These are phyloP conservation scores for Penicillium sumatraense DNA, from an alignment of 2,329 filamentous ascomycete genomes.

Conservation along the genomic window DNA sequence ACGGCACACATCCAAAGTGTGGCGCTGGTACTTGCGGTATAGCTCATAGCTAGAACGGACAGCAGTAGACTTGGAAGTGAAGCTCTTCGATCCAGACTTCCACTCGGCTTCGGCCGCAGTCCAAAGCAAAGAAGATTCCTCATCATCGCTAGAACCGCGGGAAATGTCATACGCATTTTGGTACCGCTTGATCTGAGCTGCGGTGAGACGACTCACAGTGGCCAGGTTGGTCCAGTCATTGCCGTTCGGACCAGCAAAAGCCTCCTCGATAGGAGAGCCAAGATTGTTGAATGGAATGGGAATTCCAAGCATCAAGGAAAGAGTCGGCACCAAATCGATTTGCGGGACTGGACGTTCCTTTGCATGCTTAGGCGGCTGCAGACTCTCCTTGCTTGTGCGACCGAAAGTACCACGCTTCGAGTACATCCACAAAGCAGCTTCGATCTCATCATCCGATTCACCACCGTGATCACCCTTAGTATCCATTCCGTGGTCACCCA, in stretches of 20 bases:
- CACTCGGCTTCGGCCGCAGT: constrained; percentile 60
- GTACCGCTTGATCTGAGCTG: constrained; percentile 87
- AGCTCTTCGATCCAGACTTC: constrained; percentile 49
- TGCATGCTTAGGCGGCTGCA: constrained; percentile 66
- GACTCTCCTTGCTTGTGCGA: constrained; percentile 65
- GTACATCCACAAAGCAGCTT: constrained; percentile 98
- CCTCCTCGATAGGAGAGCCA: constrained; percentile 90
- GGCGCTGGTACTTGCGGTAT: constrained; percentile 74
- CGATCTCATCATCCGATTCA: constrained; percentile 93
- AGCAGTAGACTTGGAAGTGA: constrained; percentile 40
- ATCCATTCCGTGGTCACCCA: constrained; percentile 99
- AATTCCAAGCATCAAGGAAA: constrained; percentile 84
- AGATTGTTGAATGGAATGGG: constrained; percentile 97
- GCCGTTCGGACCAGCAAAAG: constrained; percentile 74
- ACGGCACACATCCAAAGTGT: constrained; percentile 79
- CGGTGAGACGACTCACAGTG: constrained; percentile 73
- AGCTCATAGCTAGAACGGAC: constrained; percentile 56
- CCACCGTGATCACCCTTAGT: constrained; percentile 96
- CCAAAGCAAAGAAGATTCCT: constrained; percentile 64
- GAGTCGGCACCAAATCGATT: constrained; percentile 92
- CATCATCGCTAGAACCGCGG: constrained; percentile 67
- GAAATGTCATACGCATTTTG: constrained; percentile 80
- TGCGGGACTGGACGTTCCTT: constrained; percentile 76
- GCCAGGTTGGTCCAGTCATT: constrained; percentile 78
- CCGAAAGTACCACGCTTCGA: constrained; percentile 87